A percentile compares a stretch with the other conserved stretches of the same genome.
These are phyloP conservation scores for Cladophialophora bantiana DNA, from an alignment of 2,329 filamentous ascomycete species.

Conservation along the genomic window DNA sequence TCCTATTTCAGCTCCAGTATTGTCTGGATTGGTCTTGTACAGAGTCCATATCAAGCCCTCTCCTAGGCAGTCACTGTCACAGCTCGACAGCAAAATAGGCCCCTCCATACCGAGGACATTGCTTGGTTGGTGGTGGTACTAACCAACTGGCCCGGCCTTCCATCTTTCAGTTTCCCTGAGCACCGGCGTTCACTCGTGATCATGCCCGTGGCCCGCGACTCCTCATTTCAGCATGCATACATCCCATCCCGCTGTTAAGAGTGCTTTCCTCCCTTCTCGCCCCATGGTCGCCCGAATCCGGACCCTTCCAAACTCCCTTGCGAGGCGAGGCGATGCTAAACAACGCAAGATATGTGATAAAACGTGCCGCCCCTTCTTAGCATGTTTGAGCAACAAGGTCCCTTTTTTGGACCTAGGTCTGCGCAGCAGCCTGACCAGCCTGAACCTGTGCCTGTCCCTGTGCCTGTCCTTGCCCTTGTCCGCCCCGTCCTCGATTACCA, in stretches of 20 bases:
- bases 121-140: not conserved
- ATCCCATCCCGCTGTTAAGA: not conserved
- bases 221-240: constrained; percentile 6
- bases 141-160: not conserved
- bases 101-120: not conserved
- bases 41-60: not conserved
- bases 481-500: constrained; percentile 36
- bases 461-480: constrained; percentile 27
- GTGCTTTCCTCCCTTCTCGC: not conserved
- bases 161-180: not conserved
- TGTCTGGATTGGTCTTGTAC: not conserved
- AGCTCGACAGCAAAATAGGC: not conserved
- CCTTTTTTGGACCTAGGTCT: constrained; percentile 16
- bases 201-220: not conserved
- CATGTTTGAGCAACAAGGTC: not conserved
- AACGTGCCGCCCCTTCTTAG: constrained; percentile 11
- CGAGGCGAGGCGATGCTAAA: not conserved
- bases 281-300: not conserved
- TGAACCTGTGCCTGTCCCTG: constrained; percentile 20
- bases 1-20: not conserved
- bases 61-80: not conserved
- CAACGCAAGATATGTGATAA: constrained; percentile 10
- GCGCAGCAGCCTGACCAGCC: constrained; percentile 20
- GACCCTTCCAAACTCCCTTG: not conserved
- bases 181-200: not conserved